Evolutionary conservation across 106 monocot species (phyloP).

Genomic region (Alisma plantagoaquatica): DNA sequence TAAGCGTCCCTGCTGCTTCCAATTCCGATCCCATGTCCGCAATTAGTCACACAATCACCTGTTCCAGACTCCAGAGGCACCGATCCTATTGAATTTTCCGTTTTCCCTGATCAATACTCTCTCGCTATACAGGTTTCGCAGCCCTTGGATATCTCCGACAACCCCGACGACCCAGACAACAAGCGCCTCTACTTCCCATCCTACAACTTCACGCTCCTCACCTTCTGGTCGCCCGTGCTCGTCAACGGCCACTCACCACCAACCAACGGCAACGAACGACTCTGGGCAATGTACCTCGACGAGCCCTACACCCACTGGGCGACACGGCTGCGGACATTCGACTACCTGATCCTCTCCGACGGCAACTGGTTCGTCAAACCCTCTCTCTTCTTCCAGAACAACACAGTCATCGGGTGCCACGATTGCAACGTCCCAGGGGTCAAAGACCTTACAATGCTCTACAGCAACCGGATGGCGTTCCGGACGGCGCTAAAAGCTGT

Average conservation of each 20-base stretch:
- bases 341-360: not conserved
- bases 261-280: too few relatives aligned
- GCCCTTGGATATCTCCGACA: slow-evolving; percentile 3
- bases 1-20: too few relatives aligned
- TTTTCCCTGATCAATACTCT: too few relatives aligned
- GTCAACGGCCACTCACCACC: not conserved
- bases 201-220: slow-evolving; percentile 8
- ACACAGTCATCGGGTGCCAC: not conserved
- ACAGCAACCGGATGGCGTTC: slow-evolving; percentile 13
- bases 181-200: slow-evolving; percentile 8
- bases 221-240: slow-evolving; percentile 19
- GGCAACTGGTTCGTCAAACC: slow-evolving; percentile 1
- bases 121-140: slow-evolving; percentile 12
- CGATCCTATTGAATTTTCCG: not conserved
- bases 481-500: slow-evolving; percentile 12
- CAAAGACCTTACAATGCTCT: not conserved
- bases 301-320: not conserved
- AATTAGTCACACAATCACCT: too few relatives aligned
- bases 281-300: not conserved
- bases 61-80: too few relatives aligned
- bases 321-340: not conserved
- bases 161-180: slow-evolving; percentile 7
- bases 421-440: not conserved
- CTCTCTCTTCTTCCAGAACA: not conserved
- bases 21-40: too few relatives aligned